These are phyloP conservation scores for Mangifera indica DNA, from an alignment of 345 rosid species.

Conservation along the genomic window DNA sequence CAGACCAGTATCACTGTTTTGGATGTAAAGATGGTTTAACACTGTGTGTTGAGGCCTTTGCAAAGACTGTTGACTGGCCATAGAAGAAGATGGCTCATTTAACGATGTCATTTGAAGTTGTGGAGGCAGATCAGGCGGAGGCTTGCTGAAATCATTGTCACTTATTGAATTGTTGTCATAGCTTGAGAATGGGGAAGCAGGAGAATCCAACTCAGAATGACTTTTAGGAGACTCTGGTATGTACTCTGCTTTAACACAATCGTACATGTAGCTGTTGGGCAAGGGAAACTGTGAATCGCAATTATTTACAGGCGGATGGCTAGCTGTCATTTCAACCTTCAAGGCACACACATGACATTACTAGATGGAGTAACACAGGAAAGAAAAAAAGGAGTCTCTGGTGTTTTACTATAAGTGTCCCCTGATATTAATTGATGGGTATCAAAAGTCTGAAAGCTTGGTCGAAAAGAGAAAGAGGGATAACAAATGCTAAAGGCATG, in stretches of 20 bases:
- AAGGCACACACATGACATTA: neutral
- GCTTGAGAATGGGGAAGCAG: slow-evolving; percentile 61
- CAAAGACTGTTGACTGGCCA: slow-evolving; percentile 12
- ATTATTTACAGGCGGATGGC: neutral
- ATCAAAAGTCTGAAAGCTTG: neutral
- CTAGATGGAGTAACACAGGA: neutral
- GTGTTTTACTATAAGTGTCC: neutral
- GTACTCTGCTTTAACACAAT: slow-evolving; percentile 34
- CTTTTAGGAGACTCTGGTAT: slow-evolving; percentile 42
- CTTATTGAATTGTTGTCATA: slow-evolving; percentile 35
- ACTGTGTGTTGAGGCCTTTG: slow-evolving; percentile 37
- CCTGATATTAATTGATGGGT: neutral
- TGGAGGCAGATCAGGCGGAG: slow-evolving; percentile 61
- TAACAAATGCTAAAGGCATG: neutral
- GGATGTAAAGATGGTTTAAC: slow-evolving; percentile 48
- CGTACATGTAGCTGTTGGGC: neutral
- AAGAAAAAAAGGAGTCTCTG: neutral
- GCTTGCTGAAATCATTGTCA: slow-evolving; percentile 47
- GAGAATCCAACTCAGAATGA: slow-evolving; percentile 45
- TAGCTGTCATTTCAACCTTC: neutral
- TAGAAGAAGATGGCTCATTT: slow-evolving; percentile 20
- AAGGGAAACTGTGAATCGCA: neutral
- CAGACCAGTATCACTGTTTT: slow-evolving; percentile 24
- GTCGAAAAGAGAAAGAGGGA: neutral
- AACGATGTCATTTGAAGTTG: slow-evolving; percentile 37